These are phyloP conservation scores for Candida sp. DNA, from an alignment of 1,139 yeast species.

Conservation along the genomic window DNA sequence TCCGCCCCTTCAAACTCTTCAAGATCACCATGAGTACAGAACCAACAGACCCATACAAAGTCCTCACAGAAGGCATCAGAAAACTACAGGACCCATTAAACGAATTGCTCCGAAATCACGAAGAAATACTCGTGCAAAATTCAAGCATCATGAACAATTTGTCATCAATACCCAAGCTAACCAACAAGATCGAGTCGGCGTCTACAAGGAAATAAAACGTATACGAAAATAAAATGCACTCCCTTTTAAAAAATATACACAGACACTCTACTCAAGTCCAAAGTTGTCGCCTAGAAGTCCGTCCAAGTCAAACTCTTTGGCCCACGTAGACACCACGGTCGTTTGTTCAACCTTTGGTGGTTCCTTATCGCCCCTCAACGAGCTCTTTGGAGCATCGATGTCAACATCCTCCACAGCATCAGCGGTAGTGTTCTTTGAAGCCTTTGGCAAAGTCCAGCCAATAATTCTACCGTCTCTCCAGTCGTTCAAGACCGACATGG, in stretches of 20 bases:
- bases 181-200: conserved; percentile 7
- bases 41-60: conserved; percentile 24
- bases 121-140: conserved; percentile 30
- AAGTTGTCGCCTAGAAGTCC: conserved; percentile 61
- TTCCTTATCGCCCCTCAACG: conserved; percentile 49
- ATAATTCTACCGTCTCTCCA: conserved; percentile 97
- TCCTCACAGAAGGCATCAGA: conserved; percentile 23
- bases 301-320: conserved; percentile 92
- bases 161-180: conserved; percentile 17
- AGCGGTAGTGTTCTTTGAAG: conserved; percentile 44
- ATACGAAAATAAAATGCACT: neutral
- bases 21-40: neutral
- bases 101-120: conserved; percentile 28
- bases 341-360: conserved; percentile 71
- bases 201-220: neutral
- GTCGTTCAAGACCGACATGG: conserved; percentile 81
- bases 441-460: conserved; percentile 90
- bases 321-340: conserved; percentile 88
- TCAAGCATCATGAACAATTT: conserved; percentile 26
- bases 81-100: conserved; percentile 26
- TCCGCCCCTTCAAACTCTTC: no score
- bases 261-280: conserved; percentile 20
- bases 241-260: no score
- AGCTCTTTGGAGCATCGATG: conserved; percentile 43
- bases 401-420: conserved; percentile 28